A percentile compares a stretch with the other conserved stretches of the same genome.
phyloP scores from a whole-genome alignment of 306 rosid species.

The Rosa multiflora region DNA sequence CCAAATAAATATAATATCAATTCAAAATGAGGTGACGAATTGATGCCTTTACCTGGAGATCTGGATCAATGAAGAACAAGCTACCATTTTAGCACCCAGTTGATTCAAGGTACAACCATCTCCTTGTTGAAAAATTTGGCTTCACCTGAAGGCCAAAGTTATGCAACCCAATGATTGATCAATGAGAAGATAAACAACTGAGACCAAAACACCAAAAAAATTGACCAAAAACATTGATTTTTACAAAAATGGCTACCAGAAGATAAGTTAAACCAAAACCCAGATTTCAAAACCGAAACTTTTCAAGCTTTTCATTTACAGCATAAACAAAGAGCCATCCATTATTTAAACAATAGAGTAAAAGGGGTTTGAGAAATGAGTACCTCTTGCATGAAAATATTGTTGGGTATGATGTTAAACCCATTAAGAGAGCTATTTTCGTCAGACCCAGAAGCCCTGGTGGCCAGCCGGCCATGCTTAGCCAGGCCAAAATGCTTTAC shows the following conservation, averaged over 20 bases:
- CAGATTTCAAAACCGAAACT: constrained; percentile 19
- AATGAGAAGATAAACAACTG: too few relatives aligned
- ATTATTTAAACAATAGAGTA: neutral
- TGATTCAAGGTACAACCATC: too few relatives aligned
- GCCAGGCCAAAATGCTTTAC: constrained; percentile 48
- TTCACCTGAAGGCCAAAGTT: too few relatives aligned
- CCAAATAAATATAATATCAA: too few relatives aligned
- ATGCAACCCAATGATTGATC: too few relatives aligned
- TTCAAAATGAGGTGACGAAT: too few relatives aligned
- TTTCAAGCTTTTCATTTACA: neutral
- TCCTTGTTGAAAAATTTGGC: too few relatives aligned
- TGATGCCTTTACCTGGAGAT: too few relatives aligned
- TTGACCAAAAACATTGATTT: neutral
- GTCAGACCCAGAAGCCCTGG: constrained; percentile 57
- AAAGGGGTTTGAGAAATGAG: constrained; percentile 14
- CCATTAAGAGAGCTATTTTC: constrained; percentile 57
- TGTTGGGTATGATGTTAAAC: constrained; percentile 60
- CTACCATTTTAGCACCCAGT: too few relatives aligned
- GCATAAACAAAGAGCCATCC: neutral
- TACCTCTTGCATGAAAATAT: constrained; percentile 88
- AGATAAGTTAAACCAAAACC: neutral
- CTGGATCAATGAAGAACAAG: too few relatives aligned
- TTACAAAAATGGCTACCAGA: constrained; percentile 1
- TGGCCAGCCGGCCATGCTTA: constrained; percentile 46
- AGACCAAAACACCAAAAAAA: constrained; percentile 22